Evolutionary conservation across 768 basidiomycete genomes (phyloP), one percentile per base, ranked within the genome.

Genomic region (Calocybe cyanea): DNA sequence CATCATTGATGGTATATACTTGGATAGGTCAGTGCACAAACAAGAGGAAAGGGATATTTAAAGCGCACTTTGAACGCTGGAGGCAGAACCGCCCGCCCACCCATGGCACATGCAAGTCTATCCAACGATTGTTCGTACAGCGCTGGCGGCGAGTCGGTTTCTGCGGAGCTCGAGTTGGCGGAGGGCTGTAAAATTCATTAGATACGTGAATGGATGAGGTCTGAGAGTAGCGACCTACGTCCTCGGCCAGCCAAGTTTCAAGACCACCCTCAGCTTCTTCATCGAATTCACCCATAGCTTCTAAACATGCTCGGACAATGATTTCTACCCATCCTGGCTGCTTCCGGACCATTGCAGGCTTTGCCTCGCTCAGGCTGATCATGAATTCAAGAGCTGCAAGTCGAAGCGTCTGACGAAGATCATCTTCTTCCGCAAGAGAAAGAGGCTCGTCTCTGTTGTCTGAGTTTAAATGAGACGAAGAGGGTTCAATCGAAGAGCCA

Each of bases 101-200:
- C 88, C 35, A 92, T 66, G 0, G 88, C 87, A 62, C 83, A 83
- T 8, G 92, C 87, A 3, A 93, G 61, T 7, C 92, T 70, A 61
- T 95, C 92, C 1, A 94, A 64, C 0, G 85, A 76, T 51, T 92
- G 88, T 53, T 95, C 92, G 49, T 89, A 91, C 20, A 86, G 71
- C 25, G 81, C 82, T 1, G 85, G 86, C 32, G 85, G 82, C 1
- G 69, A 74, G 34, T 87, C 85, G 20, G 71, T 71, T 33, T 78
- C 74, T 0, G 77, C 67, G 7, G 87, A 76, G 49, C 68, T 79
- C 20, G 76, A 80, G 48, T 71, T 77, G 3, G 78, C 69, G 1
- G 85, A 80, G 5, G 83, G 84, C 83, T 87, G 56, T 30, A 49
- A 42, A 19, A 34, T 43, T 6, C 13, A 33, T 21, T 8, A 31